Evolutionary conservation across 805 yeast genomes (phyloP).

Genomic region (Nakazawaea holstii): DNA sequence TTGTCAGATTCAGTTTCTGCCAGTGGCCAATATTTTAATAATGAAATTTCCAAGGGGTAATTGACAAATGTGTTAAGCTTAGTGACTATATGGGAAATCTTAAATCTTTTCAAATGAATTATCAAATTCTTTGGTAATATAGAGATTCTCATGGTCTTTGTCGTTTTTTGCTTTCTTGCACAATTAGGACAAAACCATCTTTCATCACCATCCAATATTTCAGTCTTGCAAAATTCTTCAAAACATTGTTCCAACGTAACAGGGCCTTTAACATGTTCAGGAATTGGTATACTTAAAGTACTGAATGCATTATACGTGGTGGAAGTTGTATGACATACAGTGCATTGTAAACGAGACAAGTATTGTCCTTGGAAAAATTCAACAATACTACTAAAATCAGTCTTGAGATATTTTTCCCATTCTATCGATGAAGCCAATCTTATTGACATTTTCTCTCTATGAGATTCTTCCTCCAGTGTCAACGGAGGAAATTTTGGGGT

Average conservation of each 20-base stretch:
- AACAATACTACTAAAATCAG: conserved; percentile 75
- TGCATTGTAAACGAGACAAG: conserved; percentile 70
- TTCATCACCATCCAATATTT: conserved; percentile 69
- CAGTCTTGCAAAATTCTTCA: conserved; percentile 70
- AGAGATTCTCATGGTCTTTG: conserved; percentile 68
- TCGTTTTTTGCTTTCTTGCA: conserved; percentile 52
- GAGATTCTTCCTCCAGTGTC: conserved; percentile 64
- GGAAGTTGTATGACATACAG: conserved; percentile 68
- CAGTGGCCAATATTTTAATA: conserved; percentile 73
- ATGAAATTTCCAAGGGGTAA: conserved; percentile 51
- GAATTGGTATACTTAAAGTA: conserved; percentile 75
- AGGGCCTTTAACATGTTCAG: conserved; percentile 30
- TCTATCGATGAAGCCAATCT: conserved; percentile 82
- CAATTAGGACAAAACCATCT: conserved; percentile 84
- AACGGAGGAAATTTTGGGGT: conserved; percentile 52
- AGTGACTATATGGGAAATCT: conserved; percentile 43
- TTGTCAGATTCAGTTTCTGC: conserved; percentile 35
- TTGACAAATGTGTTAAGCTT: conserved; percentile 62
- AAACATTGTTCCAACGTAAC: conserved; percentile 58
- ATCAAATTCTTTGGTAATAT: conserved; percentile 74
- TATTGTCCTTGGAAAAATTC: conserved; percentile 88
- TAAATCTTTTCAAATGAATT: conserved; percentile 82
- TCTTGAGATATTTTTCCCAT: conserved; percentile 82
- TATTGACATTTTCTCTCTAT: conserved; percentile 67
- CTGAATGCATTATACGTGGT: conserved; percentile 85